These are phyloP conservation scores for Sporobolomyces pararoseus DNA, from an alignment of 768 basidiomycete species.

Conservation along the genomic window DNA sequence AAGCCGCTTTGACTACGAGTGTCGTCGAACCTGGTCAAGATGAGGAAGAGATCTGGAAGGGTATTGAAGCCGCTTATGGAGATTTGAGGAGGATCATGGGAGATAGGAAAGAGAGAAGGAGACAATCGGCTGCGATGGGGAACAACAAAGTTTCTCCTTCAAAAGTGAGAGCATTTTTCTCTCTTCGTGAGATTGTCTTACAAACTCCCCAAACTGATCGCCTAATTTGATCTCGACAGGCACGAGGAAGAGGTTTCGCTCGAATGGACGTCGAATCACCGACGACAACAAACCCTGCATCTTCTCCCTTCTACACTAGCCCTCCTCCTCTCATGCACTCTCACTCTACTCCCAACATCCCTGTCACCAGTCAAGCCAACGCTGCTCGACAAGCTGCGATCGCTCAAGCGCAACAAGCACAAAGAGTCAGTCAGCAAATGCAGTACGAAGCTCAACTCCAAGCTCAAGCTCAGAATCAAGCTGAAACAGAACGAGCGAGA, in stretches of 20 bases:
- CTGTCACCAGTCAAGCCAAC: neutral
- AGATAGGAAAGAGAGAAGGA: constrained; percentile 15
- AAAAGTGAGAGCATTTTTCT: constrained; percentile 10
- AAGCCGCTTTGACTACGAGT: constrained; percentile 32
- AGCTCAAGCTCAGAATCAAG: constrained; percentile 8
- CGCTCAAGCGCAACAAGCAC: constrained; percentile 17
- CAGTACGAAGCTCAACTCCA: constrained; percentile 13
- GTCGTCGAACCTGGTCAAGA: constrained; percentile 28
- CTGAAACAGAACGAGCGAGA: constrained; percentile 8
- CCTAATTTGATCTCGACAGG: neutral
- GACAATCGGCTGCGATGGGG: neutral
- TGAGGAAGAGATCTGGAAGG: constrained; percentile 43
- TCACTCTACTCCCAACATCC: constrained; percentile 30
- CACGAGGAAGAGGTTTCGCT: constrained; percentile 12
- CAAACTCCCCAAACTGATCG: no score
- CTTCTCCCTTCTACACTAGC: neutral
- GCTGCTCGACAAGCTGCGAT: constrained; percentile 23
- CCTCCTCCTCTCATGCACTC: constrained; percentile 32
- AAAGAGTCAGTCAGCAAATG: constrained; percentile 6
- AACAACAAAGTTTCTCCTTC: neutral
- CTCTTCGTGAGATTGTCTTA: no score
- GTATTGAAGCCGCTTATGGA: constrained; percentile 38
- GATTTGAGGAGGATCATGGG: constrained; percentile 40
- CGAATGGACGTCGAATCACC: constrained; percentile 39
- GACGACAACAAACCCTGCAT: constrained; percentile 6